These are phyloP conservation scores for Waltergamsia citrina DNA, from an alignment of 2,329 filamentous ascomycete genomes.

Conservation along the genomic window DNA sequence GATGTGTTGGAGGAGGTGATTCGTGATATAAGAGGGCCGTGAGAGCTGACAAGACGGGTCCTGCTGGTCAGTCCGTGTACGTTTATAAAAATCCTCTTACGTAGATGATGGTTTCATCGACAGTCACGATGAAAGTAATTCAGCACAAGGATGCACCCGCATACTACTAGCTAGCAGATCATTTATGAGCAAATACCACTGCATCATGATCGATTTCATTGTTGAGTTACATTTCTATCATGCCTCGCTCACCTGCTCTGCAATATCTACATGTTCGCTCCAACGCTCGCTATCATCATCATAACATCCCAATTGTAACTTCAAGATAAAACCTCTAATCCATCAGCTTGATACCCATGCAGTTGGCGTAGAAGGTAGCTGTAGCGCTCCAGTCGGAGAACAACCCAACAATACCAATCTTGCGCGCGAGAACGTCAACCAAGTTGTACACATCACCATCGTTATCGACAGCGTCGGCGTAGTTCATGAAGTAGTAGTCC, in stretches of 20 bases:
- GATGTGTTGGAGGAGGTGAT: constrained; percentile 7
- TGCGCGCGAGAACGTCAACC: constrained; percentile 51
- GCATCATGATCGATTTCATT: too few relatives aligned
- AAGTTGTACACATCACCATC: constrained; percentile 60
- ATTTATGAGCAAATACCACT: too few relatives aligned
- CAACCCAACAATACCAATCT: constrained; percentile 52
- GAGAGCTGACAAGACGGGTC: too few relatives aligned
- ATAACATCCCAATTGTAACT: not conserved
- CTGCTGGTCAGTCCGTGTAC: too few relatives aligned
- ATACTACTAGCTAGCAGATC: too few relatives aligned
- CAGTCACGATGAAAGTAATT: too few relatives aligned
- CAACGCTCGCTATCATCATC: not conserved
- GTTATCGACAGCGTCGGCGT: constrained; percentile 43
- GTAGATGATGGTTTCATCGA: too few relatives aligned
- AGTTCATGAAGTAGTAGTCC: constrained; percentile 47
- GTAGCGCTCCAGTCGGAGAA: constrained; percentile 65
- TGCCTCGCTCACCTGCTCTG: too few relatives aligned
- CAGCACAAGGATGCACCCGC: not conserved
- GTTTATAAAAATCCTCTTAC: too few relatives aligned
- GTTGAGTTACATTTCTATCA: too few relatives aligned
- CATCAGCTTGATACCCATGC: constrained; percentile 34
- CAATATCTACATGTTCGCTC: not conserved
- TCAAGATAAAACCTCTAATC: too few relatives aligned
- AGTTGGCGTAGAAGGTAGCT: constrained; percentile 63
- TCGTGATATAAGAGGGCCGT: constrained; percentile 8